phyloP scores from a whole-genome alignment of 306 rosid genomes.

The Sindora glabra region DNA sequence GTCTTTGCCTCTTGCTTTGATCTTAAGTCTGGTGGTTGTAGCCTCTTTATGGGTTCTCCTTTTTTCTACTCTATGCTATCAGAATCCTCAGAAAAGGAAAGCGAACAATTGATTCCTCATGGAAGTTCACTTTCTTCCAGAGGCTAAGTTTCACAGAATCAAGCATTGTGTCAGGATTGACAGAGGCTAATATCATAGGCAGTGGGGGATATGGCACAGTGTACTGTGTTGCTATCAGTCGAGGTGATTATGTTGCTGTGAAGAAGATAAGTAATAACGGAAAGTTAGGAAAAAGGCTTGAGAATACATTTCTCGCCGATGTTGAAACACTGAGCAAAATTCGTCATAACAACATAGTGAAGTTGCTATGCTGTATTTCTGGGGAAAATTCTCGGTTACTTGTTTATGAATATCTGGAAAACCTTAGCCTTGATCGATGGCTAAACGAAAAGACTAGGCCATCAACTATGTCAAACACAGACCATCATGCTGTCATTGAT shows the following conservation, averaged over 20 bases:
- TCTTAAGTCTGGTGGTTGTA: constrained; percentile 22
- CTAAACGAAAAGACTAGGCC: constrained; percentile 31
- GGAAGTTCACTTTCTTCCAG: constrained; percentile 71
- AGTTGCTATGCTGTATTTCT: constrained; percentile 57
- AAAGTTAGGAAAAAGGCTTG: constrained; percentile 52
- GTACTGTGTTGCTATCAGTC: constrained; percentile 37
- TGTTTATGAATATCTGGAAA: constrained; percentile 61
- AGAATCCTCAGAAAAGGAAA: constrained; percentile 24
- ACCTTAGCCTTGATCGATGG: constrained; percentile 73
- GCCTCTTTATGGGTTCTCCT: constrained; percentile 10
- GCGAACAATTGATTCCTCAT: constrained; percentile 21
- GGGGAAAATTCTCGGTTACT: constrained; percentile 53
- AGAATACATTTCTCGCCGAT: constrained; percentile 61
- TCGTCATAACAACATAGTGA: constrained; percentile 75
- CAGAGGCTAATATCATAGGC: constrained; percentile 44
- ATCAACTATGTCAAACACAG: constrained; percentile 15
- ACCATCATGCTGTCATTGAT: constrained; percentile 21
- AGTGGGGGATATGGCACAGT: constrained; percentile 78
- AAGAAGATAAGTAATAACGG: constrained; percentile 47
- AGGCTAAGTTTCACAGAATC: constrained; percentile 50
- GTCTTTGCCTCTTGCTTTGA: constrained; percentile 34
- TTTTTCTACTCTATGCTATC: constrained; percentile 7
- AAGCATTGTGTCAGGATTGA: constrained; percentile 38
- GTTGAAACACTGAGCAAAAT: constrained; percentile 59
- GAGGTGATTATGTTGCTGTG: constrained; percentile 43